phyloP scores from a whole-genome alignment of 495 filamentous ascomycete genomes.

The Corynascus novoguineensis region DNA sequence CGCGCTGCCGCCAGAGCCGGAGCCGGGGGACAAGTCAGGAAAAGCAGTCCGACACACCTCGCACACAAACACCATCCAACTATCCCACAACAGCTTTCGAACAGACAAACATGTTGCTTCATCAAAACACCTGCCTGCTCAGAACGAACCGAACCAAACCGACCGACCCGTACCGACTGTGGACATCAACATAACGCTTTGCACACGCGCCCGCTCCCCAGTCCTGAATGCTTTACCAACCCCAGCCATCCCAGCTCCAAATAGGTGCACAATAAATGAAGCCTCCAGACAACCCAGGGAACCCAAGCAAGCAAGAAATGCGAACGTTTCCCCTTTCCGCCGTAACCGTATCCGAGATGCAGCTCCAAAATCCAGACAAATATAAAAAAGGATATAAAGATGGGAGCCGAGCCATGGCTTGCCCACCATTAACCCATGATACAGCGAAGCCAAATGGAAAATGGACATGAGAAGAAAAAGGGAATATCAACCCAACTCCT shows the following conservation, averaged over 20 bases:
- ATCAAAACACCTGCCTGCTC: constrained; percentile 2
- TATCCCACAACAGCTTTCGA: constrained; percentile 1
- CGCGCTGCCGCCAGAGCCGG: constrained; percentile 4
- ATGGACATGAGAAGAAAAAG: constrained; percentile 12
- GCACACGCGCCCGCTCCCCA: constrained; percentile 21
- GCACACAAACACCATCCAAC: too few relatives aligned
- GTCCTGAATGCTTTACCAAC: constrained; percentile 24
- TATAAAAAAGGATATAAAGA: constrained; percentile 18
- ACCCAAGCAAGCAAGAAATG: constrained; percentile 13
- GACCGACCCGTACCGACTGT: not conserved
- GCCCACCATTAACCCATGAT: constrained; percentile 26
- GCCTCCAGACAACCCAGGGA: constrained; percentile 13
- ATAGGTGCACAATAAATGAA: constrained; percentile 6
- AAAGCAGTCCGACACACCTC: not conserved
- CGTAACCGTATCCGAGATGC: constrained; percentile 30
- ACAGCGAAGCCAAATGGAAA: constrained; percentile 18
- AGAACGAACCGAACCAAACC: not conserved
- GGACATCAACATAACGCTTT: constrained; percentile 15
- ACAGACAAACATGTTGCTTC: constrained; percentile 1
- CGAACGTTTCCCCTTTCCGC: constrained; percentile 7
- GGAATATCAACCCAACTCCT: constrained; percentile 30
- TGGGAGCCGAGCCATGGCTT: constrained; percentile 14
- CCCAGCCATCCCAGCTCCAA: constrained; percentile 18
- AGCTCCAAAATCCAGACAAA: constrained; percentile 18
- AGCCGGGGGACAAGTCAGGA: not conserved